Base-by-base conservation (phyloP, 139 green algal genomes). In the Chlamydomonas eustigma region DNA sequence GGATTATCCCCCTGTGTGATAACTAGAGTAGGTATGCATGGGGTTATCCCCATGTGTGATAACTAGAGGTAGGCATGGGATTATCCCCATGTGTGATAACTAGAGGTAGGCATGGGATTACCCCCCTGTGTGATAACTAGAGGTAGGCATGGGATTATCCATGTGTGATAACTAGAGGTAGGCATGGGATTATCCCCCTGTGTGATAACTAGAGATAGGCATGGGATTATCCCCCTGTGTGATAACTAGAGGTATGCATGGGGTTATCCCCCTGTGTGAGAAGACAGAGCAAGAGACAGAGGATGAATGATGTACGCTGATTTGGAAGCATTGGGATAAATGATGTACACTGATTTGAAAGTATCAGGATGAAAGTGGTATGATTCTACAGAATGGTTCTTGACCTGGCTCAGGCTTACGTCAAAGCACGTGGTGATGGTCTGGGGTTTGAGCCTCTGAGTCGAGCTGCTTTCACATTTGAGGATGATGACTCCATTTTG, bases 341-440 rank as follows among this genome's bases (percentile, higher is more conserved):
- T 35, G 12, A 5, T 2, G 30, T 12, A 4, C 39, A 76, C 71
- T 2, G 44, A 2, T 1, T 6, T 24, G 18, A 18, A 63, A 30
- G 50, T 24, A 18, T 30, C 50, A 18, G 24, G 22, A 63, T 24
- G 24, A 18, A 63, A 18, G 50, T 30, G 22, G 34, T 28, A 24
- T 28, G 34, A 71, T 28, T 22, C 63, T 28, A 71, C 24, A 28
- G 8, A 12, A 22, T 28, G 8, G 8, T 35, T 28, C 6, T 28
- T 69, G 44, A 4, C 6, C 32, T 69, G 38, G n/a, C 39, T 44
- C 75, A 86, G 81, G 74, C 77, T 5, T 87, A 75, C 39, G 69
- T 82, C 70, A 87, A 87, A 44, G 81, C 81, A 1, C 71, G 81
- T 1, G 81, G 81, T 0, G 81, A 87, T 39, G 81, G 81, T 2